A percentile compares a stretch with the other conserved stretches of the same genome.
phyloP scores from a whole-genome alignment of 1,284 basidiomycete genomes.

The Trichosporon sp. region DNA sequence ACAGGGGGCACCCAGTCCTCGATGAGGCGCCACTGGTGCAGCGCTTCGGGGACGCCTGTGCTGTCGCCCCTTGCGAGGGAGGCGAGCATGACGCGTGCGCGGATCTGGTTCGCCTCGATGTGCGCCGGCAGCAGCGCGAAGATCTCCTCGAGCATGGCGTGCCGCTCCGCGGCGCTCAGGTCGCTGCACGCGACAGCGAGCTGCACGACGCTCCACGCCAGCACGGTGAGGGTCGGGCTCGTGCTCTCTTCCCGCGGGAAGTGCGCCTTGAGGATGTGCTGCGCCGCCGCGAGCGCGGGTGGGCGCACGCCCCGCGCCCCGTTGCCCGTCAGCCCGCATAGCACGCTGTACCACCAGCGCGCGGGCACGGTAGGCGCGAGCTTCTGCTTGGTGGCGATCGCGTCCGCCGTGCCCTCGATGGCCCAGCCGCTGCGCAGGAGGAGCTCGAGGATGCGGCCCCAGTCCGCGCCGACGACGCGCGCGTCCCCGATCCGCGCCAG shows the following conservation, averaged over 20 bases:
- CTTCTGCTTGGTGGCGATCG: not conserved
- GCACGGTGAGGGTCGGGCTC: not conserved
- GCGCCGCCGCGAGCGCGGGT: not conserved
- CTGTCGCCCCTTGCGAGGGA: not conserved
- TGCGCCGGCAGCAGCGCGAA: not conserved
- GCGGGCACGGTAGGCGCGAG: not conserved
- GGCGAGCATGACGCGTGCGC: not conserved
- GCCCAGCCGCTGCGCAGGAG: slow-evolving; percentile 6
- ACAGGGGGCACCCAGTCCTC: not conserved
- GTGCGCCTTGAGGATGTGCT: slow-evolving; percentile 5
- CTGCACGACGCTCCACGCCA: not conserved
- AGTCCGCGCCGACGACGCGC: not conserved
- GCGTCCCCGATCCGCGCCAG: not conserved
- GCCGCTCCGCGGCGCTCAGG: not conserved
- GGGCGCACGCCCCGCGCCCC: not conserved
- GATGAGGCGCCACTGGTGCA: slow-evolving; percentile 3
- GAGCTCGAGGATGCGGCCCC: slow-evolving; percentile 6
- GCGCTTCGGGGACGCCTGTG: slow-evolving; percentile 7
- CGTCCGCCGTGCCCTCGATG: not conserved
- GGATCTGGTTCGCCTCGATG: not conserved
- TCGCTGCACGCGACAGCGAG: not conserved
- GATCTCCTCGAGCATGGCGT: not conserved
- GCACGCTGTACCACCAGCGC: not conserved
- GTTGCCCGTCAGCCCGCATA: not conserved
- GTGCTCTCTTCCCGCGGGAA: not conserved